Evolutionary conservation across 2,329 filamentous ascomycete genomes (phyloP).

Genomic region (Didymella keratinophila): DNA sequence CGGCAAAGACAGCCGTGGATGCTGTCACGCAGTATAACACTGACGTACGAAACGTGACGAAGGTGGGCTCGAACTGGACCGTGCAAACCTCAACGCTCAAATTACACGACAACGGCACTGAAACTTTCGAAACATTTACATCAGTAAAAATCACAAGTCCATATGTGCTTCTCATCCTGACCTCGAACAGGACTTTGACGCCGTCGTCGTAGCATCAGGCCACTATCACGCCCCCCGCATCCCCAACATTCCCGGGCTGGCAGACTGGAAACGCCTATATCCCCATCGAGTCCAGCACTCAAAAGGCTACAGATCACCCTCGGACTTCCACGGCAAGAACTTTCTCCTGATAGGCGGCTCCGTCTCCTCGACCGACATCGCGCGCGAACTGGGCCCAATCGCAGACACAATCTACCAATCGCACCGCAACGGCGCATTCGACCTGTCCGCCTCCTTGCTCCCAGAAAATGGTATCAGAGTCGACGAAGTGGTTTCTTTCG

Average conservation of each 20-base stretch:
- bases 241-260: slow-evolving; percentile 59
- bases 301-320: slow-evolving; percentile 59
- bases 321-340: slow-evolving; percentile 63
- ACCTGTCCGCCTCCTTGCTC: slow-evolving; percentile 62
- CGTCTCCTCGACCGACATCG: slow-evolving; percentile 64
- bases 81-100: slow-evolving; percentile 59
- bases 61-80: slow-evolving; percentile 60
- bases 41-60: slow-evolving; percentile 63
- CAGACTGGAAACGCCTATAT: slow-evolving; percentile 56
- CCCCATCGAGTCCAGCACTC: slow-evolving; percentile 60
- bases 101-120: slow-evolving; percentile 18
- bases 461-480: slow-evolving; percentile 63
- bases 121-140: slow-evolving; percentile 14
- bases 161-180: background rate
- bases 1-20: slow-evolving; percentile 60
- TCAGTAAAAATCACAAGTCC: slow-evolving; percentile 10
- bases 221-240: slow-evolving; percentile 63
- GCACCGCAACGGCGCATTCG: slow-evolving; percentile 67
- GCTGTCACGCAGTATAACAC: slow-evolving; percentile 64
- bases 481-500: slow-evolving; percentile 60
- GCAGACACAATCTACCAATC: slow-evolving; percentile 62
- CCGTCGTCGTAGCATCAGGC: slow-evolving; percentile 62
- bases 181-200: slow-evolving; percentile 55
- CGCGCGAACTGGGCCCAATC: slow-evolving; percentile 58
- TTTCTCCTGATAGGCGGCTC: slow-evolving; percentile 65